Conservation (phyloP, 495 filamentous ascomycete species). For the Penicillium malachiteum region DNA sequence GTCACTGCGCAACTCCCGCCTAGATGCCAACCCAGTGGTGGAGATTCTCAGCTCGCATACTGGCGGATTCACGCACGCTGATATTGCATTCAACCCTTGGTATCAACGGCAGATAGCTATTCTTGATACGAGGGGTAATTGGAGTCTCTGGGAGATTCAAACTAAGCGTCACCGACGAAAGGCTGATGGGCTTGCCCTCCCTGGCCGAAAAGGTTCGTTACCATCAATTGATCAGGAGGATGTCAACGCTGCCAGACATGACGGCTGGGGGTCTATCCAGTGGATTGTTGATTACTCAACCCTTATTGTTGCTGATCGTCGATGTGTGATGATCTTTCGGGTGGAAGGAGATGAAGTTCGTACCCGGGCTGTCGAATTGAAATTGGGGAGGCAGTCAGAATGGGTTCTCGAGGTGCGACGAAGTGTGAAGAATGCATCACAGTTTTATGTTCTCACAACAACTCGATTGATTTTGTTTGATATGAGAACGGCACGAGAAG, state of each 20-base stretch:
- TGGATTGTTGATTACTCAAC: slow-evolving; percentile 48
- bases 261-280: slow-evolving; percentile 53
- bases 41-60: slow-evolving; percentile 53
- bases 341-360: slow-evolving; percentile 18
- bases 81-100: slow-evolving; percentile 79
- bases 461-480: slow-evolving; percentile 44
- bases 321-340: slow-evolving; percentile 40
- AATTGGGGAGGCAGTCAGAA: slow-evolving; percentile 36
- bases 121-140: slow-evolving; percentile 68
- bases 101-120: slow-evolving; percentile 66
- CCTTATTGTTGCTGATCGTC: slow-evolving; percentile 48
- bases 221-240: slow-evolving; percentile 26
- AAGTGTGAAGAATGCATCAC: slow-evolving; percentile 43
- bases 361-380: slow-evolving; percentile 35
- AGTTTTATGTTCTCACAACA: slow-evolving; percentile 59
- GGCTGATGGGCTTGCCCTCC: slow-evolving; percentile 24
- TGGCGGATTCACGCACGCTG: slow-evolving; percentile 60
- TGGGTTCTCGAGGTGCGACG: slow-evolving; percentile 56
- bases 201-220: slow-evolving; percentile 28
- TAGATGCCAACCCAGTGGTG: slow-evolving; percentile 62
- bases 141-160: slow-evolving; percentile 73
- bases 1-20: slow-evolving; percentile 42
- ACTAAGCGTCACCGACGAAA: slow-evolving; percentile 35
- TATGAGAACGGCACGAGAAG: slow-evolving; percentile 9
- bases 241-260: slow-evolving; percentile 27